Conservation (phyloP, 495 filamentous ascomycete species). For the Penicillium macrosclerotiorum region DNA sequence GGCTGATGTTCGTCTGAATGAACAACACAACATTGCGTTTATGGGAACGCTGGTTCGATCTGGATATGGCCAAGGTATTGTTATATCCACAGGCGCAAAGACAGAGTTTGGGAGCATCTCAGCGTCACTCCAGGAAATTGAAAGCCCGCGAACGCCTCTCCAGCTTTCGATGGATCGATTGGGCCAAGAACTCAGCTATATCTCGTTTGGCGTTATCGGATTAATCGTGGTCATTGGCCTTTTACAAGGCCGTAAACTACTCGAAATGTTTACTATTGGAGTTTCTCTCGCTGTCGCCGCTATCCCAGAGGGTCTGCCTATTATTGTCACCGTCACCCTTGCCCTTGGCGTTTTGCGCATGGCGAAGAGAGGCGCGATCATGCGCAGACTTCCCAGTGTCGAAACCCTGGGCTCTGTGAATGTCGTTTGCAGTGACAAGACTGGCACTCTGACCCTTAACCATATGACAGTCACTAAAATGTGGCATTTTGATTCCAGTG, state of each 20-base stretch:
- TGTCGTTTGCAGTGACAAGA: conserved; percentile 98
- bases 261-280: conserved; percentile 97
- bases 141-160: conserved; percentile 88
- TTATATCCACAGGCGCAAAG: conserved; percentile 86
- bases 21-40: conserved; percentile 85
- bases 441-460: conserved; percentile 91
- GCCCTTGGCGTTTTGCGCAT: conserved; percentile 93
- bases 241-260: conserved; percentile 79
- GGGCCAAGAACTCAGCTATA: conserved; percentile 89
- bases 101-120: conserved; percentile 98
- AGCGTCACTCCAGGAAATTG: conserved; percentile 85
- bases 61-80: conserved; percentile 93
- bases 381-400: conserved; percentile 91
- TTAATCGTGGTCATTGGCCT: conserved; percentile 88
- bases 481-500: conserved; percentile 79
- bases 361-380: conserved; percentile 90
- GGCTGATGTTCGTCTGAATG: conserved; percentile 61
- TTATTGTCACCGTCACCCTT: conserved; percentile 96
- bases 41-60: conserved; percentile 97
- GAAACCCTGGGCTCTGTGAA: conserved; percentile 98
- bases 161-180: conserved; percentile 97
- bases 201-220: conserved; percentile 91
- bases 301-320: conserved; percentile 94
- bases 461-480: conserved; percentile 98
- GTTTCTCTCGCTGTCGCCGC: conserved; percentile 96